A percentile compares a stretch with the other conserved stretches of the same genome.
Conservation (phyloP, 345 rosid genomes). For the Rhizophora mangle region DNA sequence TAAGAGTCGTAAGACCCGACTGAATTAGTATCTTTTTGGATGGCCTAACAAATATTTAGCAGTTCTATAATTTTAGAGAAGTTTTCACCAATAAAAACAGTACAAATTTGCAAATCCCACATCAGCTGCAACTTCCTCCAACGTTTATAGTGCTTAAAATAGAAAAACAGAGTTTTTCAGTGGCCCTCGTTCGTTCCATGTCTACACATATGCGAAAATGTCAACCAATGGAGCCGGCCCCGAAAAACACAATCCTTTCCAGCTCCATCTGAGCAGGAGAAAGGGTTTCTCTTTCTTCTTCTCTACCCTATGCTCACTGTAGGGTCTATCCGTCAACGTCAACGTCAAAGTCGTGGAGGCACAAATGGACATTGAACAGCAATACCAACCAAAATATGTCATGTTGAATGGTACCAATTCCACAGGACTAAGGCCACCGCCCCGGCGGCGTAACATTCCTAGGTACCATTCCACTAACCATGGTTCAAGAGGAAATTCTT, state of each 20-base stretch:
- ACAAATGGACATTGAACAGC: slow-evolving; percentile 24
- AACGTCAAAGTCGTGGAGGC: slow-evolving; percentile 1
- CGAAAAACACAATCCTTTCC: neutral
- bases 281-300: slow-evolving; percentile 13
- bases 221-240: slow-evolving; percentile 28
- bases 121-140: neutral
- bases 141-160: slow-evolving; percentile 6
- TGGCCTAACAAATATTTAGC: too few relatives aligned
- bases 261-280: slow-evolving; percentile 1
- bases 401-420: slow-evolving; percentile 29
- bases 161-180: neutral
- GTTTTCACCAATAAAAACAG: neutral
- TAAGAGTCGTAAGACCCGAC: too few relatives aligned
- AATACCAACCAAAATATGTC: slow-evolving; percentile 35
- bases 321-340: slow-evolving; percentile 18
- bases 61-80: neutral
- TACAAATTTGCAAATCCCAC: neutral
- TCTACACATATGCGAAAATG: slow-evolving; percentile 35
- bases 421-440: slow-evolving; percentile 33
- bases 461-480: slow-evolving; percentile 22
- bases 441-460: slow-evolving; percentile 38
- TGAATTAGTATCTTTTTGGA: too few relatives aligned
- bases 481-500: slow-evolving; percentile 15
- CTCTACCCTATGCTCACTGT: slow-evolving; percentile 18
- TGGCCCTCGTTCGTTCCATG: neutral